Evolutionary conservation across 192 early-diverging fungal species (phyloP).

Genomic region (Backusella mclennaniae): DNA sequence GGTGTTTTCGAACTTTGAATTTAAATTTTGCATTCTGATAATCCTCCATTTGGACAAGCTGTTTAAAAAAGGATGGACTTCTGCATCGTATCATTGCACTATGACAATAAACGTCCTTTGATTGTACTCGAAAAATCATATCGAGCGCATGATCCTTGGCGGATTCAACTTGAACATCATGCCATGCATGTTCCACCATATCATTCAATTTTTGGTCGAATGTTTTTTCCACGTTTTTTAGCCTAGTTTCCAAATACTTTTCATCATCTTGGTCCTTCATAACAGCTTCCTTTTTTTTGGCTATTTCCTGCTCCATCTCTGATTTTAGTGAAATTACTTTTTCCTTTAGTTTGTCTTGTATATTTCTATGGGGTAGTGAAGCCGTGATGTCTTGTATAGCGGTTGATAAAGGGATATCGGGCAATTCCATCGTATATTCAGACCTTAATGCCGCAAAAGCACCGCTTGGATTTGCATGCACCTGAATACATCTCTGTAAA

Average conservation of each 20-base stretch:
- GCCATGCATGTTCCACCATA: conserved; percentile 13
- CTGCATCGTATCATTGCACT: conserved; percentile 45
- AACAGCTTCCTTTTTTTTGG: conserved; percentile 10
- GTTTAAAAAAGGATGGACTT: conserved; percentile 33
- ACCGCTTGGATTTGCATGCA: conserved; percentile 59
- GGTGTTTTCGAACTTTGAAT: not conserved
- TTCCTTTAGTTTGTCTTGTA: not conserved
- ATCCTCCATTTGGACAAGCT: conserved; percentile 17
- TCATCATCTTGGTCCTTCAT: not conserved
- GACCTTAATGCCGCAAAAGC: conserved; percentile 62
- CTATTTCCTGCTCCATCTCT: conserved; percentile 4
- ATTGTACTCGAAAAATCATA: conserved; percentile 41
- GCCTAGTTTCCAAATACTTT: not conserved
- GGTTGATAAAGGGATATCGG: not conserved
- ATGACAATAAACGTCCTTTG: conserved; percentile 45
- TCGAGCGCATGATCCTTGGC: conserved; percentile 38
- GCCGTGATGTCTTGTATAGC: not conserved
- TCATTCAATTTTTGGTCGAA: not conserved
- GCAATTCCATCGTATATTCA: conserved; percentile 31
- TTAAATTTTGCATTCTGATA: not conserved
- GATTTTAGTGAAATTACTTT: not conserved
- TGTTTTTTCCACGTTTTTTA: not conserved
- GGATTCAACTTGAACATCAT: not conserved
- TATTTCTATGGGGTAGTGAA: not conserved
- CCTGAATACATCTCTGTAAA: conserved; percentile 58